phyloP scores from a whole-genome alignment of 2,329 filamentous ascomycete genomes.

The Ophiostoma perfectum region DNA sequence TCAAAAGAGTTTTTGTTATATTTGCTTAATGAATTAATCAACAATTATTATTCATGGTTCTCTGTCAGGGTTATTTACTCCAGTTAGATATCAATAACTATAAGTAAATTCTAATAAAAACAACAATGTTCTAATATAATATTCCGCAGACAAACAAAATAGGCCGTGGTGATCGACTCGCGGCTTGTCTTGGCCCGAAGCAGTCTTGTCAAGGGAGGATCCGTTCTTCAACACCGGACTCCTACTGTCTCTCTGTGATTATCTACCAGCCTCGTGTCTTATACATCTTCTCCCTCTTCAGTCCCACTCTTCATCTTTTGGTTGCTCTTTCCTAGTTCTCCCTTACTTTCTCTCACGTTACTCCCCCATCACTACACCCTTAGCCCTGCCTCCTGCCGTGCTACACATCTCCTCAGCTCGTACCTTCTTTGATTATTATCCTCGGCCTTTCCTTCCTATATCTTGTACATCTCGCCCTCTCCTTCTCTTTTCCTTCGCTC shows the following conservation, averaged over 20 bases:
- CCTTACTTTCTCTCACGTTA: not conserved
- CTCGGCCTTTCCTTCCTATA: not conserved
- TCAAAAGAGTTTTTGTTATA: no score
- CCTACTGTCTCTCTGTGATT: not conserved
- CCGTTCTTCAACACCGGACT: not conserved
- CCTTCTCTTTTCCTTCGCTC: not conserved
- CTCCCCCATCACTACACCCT: not conserved
- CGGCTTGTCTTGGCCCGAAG: not conserved
- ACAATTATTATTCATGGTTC: no score
- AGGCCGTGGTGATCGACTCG: not conserved
- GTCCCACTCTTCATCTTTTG: not conserved
- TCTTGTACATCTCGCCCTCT: not conserved
- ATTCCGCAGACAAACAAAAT: not conserved
- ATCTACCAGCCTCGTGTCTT: not conserved
- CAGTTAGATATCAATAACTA: no score
- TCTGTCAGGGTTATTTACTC: no score
- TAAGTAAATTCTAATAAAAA: not conserved
- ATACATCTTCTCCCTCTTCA: not conserved
- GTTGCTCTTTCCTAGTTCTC: not conserved
- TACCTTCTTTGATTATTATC: not conserved
- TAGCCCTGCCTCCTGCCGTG: not conserved
- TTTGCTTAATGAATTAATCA: no score
- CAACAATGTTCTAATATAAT: not conserved
- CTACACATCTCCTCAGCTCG: not conserved
- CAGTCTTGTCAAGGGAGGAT: not conserved